Evolutionary conservation across 2,329 filamentous ascomycete species (phyloP).

Genomic region (Exserohilum turcica): DNA sequence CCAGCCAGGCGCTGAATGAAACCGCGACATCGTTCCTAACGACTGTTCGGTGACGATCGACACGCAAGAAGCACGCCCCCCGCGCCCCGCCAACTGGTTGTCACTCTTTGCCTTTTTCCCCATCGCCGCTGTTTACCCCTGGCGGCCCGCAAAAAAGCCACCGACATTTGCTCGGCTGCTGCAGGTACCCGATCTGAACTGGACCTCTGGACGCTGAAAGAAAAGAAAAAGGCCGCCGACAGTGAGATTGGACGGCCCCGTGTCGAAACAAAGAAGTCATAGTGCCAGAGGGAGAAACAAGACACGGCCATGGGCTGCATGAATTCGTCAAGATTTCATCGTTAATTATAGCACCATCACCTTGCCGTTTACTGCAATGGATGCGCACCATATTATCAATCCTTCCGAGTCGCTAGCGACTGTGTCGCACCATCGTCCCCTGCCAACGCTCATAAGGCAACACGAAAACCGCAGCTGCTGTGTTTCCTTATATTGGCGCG

Average conservation of each 20-base stretch:
- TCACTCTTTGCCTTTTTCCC: slow-evolving; percentile 29
- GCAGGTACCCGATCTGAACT: slow-evolving; percentile 20
- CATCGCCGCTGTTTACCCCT: slow-evolving; percentile 12
- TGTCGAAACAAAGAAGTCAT: no score
- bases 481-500: slow-evolving; percentile 24
- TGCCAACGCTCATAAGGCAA: slow-evolving; percentile 25
- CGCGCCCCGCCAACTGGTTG: slow-evolving; percentile 23
- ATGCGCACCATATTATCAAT: slow-evolving; percentile 20
- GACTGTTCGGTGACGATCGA: slow-evolving; percentile 30
- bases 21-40: slow-evolving; percentile 20
- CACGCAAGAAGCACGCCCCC: slow-evolving; percentile 16
- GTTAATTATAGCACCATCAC: slow-evolving; percentile 22
- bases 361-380: slow-evolving; percentile 23
- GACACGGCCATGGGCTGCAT: slow-evolving; percentile 30
- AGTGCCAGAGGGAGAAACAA: not conserved
- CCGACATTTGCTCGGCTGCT: slow-evolving; percentile 19
- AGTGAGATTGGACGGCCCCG: not conserved
- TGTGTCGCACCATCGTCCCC: slow-evolving; percentile 44
- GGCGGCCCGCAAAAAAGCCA: slow-evolving; percentile 11
- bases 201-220: slow-evolving; percentile 1
- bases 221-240: slow-evolving; percentile 1
- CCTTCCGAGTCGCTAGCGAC: slow-evolving; percentile 30
- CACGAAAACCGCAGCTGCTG: slow-evolving; percentile 27
- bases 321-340: slow-evolving; percentile 14
- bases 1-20: slow-evolving; percentile 21